These are phyloP conservation scores for Penicillium capsulatum DNA, from an alignment of 2,329 filamentous ascomycete genomes.

Conservation along the genomic window DNA sequence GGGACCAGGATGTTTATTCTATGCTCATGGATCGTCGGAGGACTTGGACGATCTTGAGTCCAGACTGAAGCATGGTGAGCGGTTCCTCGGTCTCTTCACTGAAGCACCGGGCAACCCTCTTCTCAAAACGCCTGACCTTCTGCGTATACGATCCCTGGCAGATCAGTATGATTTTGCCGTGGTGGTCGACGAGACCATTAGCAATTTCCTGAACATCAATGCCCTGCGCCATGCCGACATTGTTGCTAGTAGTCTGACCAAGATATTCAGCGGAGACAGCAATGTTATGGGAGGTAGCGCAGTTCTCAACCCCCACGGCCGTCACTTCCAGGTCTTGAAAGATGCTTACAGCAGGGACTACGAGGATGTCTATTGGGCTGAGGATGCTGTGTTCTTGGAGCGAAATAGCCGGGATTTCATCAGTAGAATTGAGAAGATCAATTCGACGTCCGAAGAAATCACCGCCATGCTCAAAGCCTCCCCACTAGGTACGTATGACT, in stretches of 20 bases:
- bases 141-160: slow-evolving; percentile 73
- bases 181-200: slow-evolving; percentile 92
- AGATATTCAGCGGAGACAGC: slow-evolving; percentile 94
- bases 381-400: slow-evolving; percentile 92
- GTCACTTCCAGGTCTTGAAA: slow-evolving; percentile 68
- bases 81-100: slow-evolving; percentile 79
- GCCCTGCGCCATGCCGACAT: slow-evolving; percentile 85
- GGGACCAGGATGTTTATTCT: slow-evolving; percentile 82
- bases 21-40: slow-evolving; percentile 69
- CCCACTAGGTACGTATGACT: slow-evolving; percentile 45
- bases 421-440: slow-evolving; percentile 75
- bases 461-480: slow-evolving; percentile 64
- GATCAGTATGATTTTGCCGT: slow-evolving; percentile 83
- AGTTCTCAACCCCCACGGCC: slow-evolving; percentile 62
- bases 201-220: slow-evolving; percentile 93
- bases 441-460: slow-evolving; percentile 77
- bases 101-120: slow-evolving; percentile 95
- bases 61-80: slow-evolving; percentile 66
- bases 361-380: slow-evolving; percentile 89
- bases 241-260: slow-evolving; percentile 90
- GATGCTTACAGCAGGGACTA: slow-evolving; percentile 60
- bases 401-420: slow-evolving; percentile 92
- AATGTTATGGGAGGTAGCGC: slow-evolving; percentile 93
- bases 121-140: slow-evolving; percentile 76
- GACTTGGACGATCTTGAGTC: slow-evolving; percentile 81